Percentiles rank a stretch among this genome's conserved stretches.
phyloP scores from a whole-genome alignment of 805 yeast species.

The Kodamaea kaohsiungensis region DNA sequence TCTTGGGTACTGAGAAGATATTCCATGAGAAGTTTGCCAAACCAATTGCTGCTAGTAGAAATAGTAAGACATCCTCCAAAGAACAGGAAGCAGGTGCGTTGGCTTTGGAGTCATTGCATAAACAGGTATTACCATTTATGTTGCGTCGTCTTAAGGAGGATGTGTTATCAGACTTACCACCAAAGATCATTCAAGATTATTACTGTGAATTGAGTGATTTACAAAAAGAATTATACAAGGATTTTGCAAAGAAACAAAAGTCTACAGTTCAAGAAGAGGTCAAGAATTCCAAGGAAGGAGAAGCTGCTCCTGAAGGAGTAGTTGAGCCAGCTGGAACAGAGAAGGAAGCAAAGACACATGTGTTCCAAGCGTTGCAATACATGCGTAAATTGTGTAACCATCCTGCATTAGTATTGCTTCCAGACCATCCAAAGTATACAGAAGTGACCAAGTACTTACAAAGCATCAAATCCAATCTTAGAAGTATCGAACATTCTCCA shows the following conservation, averaged over 20 bases:
- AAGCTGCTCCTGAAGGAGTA: slow-evolving; percentile 10
- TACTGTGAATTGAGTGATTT: slow-evolving; percentile 93
- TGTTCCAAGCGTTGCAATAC: slow-evolving; percentile 95
- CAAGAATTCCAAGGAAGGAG: slow-evolving; percentile 23
- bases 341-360: slow-evolving; percentile 74
- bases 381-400: slow-evolving; percentile 97
- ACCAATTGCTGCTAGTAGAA: slow-evolving; percentile 93
- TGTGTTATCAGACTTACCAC: slow-evolving; percentile 93
- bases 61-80: slow-evolving; percentile 81
- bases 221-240: slow-evolving; percentile 84
- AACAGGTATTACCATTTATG: slow-evolving; percentile 96
- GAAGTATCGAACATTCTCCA: slow-evolving; percentile 86
- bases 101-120: slow-evolving; percentile 93
- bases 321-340: slow-evolving; percentile 18
- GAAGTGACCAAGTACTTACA: slow-evolving; percentile 66
- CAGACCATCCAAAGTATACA: slow-evolving; percentile 76
- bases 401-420: slow-evolving; percentile 84
- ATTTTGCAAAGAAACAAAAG: slow-evolving; percentile 86
- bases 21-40: slow-evolving; percentile 97
- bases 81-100: slow-evolving; percentile 97
- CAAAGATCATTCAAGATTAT: slow-evolving; percentile 97
- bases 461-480: slow-evolving; percentile 57
- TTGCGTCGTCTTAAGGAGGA: slow-evolving; percentile 94
- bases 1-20: slow-evolving; percentile 89
- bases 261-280: slow-evolving; percentile 66